These are phyloP conservation scores for Uronychia setigera DNA, from an alignment of 73 alveolate genomes.

Conservation along the genomic window DNA sequence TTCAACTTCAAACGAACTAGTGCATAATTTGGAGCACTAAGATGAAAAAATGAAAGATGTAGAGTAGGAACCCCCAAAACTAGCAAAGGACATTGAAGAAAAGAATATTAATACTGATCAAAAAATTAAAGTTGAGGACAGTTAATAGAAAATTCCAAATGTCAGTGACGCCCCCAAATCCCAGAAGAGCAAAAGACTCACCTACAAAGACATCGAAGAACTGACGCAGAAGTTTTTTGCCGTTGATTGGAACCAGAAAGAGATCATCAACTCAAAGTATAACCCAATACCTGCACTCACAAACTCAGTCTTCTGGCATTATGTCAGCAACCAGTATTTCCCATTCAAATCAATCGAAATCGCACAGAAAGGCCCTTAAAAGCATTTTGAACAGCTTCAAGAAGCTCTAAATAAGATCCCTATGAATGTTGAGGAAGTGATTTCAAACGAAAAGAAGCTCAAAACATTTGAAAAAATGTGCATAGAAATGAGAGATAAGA, in stretches of 20 bases:
- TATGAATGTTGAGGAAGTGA: not conserved
- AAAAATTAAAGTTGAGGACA: not conserved
- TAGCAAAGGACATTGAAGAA: slow-evolving; percentile 2
- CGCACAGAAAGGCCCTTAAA: slow-evolving; percentile 39
- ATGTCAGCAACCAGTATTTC: slow-evolving; percentile 44
- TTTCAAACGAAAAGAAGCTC: slow-evolving; percentile 15
- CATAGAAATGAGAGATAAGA: slow-evolving; percentile 1
- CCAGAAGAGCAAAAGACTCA: slow-evolving; percentile 6
- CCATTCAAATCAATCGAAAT: slow-evolving; percentile 47
- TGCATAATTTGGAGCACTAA: no score
- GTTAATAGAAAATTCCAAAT: not conserved
- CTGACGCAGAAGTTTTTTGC: slow-evolving; percentile 22
- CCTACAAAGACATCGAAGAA: slow-evolving; percentile 24
- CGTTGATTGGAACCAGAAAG: slow-evolving; percentile 63
- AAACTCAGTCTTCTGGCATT: slow-evolving; percentile 51
- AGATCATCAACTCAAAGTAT: slow-evolving; percentile 37
- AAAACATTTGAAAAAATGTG: slow-evolving; percentile 1
- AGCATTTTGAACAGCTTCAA: slow-evolving; percentile 30
- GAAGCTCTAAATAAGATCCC: slow-evolving; percentile 35
- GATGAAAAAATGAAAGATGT: no score
- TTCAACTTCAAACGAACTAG: no score
- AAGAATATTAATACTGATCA: not conserved
- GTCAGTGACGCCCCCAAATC: slow-evolving; percentile 1
- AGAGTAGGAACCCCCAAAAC: no score
- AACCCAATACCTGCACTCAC: slow-evolving; percentile 31